A percentile compares a stretch with the other conserved stretches of the same genome.
phyloP scores from a whole-genome alignment of 495 filamentous ascomycete genomes.

The Talaromyces thailandensis region DNA sequence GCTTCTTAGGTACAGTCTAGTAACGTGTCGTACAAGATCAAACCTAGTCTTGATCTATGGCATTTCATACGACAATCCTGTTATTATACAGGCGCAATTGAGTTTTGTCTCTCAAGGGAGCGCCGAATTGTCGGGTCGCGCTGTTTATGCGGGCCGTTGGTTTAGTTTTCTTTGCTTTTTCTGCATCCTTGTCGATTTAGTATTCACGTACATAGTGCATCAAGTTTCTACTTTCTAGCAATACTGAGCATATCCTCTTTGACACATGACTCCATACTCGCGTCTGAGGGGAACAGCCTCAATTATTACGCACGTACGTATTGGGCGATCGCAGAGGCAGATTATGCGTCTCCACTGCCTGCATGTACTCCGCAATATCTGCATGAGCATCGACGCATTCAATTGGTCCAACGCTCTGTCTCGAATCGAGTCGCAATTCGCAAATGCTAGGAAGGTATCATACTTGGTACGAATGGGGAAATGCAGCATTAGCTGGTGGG shows the following conservation, averaged over 20 bases:
- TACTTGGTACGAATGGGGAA: background rate
- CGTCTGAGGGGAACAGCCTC: background rate
- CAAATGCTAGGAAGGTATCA: too few relatives aligned
- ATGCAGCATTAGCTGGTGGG: background rate
- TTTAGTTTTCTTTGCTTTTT: background rate
- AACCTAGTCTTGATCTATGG: background rate
- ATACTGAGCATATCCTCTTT: too few relatives aligned
- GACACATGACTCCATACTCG: background rate
- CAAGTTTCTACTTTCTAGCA: too few relatives aligned
- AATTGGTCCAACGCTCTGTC: background rate
- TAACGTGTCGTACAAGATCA: background rate
- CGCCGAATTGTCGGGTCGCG: background rate
- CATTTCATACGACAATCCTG: background rate
- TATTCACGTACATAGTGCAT: background rate
- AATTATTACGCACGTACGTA: too few relatives aligned
- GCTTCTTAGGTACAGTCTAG: background rate
- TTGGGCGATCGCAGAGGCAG: background rate
- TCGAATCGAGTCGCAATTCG: background rate
- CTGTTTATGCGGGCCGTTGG: background rate
- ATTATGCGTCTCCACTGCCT: background rate
- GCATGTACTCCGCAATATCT: background rate
- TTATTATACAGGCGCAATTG: background rate
- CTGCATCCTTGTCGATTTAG: background rate
- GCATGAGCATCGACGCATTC: background rate
- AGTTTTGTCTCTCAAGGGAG: background rate